Conservation (phyloP, 2,329 filamentous ascomycete species). For the Elsinoe fawcettii region DNA sequence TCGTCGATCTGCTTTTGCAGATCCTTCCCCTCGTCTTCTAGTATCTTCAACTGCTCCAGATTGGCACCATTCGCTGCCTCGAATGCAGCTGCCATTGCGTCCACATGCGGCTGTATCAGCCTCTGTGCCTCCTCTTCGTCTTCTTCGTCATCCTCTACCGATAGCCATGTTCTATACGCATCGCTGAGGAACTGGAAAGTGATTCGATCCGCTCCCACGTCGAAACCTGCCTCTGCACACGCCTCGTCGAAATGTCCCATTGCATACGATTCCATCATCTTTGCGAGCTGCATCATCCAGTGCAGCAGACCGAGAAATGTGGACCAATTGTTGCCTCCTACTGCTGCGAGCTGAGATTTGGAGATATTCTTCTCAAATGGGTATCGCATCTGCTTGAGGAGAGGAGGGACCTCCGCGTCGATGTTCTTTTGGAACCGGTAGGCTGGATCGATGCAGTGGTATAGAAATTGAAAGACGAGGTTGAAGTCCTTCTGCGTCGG, state of each 20-base stretch:
- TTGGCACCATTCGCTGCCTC: constrained; percentile 79
- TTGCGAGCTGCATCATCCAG: constrained; percentile 97
- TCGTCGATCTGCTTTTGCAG: constrained; percentile 82
- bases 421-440: constrained; percentile 92
- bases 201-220: constrained; percentile 82
- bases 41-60: constrained; percentile 69
- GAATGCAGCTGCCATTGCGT: constrained; percentile 81
- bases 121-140: constrained; percentile 75
- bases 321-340: constrained; percentile 94
- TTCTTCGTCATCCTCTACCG: constrained; percentile 65
- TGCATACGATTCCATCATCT: constrained; percentile 82
- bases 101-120: constrained; percentile 73
- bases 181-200: constrained; percentile 87
- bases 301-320: constrained; percentile 89
- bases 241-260: constrained; percentile 79
- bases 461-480: constrained; percentile 95
- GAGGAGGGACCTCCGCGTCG: constrained; percentile 85
- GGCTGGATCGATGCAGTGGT: constrained; percentile 87
- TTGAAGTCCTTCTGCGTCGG: constrained; percentile 99
- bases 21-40: constrained; percentile 78
- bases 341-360: constrained; percentile 89
- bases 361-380: constrained; percentile 93
- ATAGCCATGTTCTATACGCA: constrained; percentile 89
- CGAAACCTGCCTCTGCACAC: constrained; percentile 77
- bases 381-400: constrained; percentile 88